Evolutionary conservation across 441 rosid species (phyloP).

Genomic region (Mallotus japonicus): DNA sequence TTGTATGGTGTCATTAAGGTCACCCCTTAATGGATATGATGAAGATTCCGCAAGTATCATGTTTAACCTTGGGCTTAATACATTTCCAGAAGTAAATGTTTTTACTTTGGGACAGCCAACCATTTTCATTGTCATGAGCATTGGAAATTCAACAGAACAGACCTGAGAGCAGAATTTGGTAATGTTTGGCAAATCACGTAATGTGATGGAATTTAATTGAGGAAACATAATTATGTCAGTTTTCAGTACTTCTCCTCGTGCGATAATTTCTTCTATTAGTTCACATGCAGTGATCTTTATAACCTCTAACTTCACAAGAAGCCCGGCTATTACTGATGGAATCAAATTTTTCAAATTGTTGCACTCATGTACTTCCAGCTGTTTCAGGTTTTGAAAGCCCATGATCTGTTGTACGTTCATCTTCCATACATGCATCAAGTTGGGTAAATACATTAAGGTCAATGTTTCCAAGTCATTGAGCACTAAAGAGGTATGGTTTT

Average conservation of each 20-base stretch:
- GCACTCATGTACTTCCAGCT: background rate
- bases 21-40: background rate
- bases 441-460: background rate
- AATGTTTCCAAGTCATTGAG: background rate
- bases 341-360: background rate
- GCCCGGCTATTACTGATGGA: background rate
- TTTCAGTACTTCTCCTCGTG: background rate
- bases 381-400: background rate
- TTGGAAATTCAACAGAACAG: background rate
- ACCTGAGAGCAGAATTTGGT: background rate
- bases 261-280: background rate
- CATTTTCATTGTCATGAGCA: background rate
- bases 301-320: background rate
- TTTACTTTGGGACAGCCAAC: background rate
- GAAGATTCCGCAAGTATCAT: background rate
- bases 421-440: slow-evolving; percentile 1
- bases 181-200: background rate
- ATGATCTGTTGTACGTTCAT: background rate
- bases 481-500: background rate
- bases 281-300: background rate
- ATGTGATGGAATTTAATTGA: background rate
- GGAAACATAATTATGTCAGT: background rate
- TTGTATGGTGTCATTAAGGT: background rate
- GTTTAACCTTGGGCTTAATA: background rate
- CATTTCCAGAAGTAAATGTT: background rate